Percentiles rank a stretch among this genome's conserved stretches.
Evolutionary conservation across 1,284 basidiomycete species (phyloP).

Genomic region (Erythrobasidium hasegawianum): DNA sequence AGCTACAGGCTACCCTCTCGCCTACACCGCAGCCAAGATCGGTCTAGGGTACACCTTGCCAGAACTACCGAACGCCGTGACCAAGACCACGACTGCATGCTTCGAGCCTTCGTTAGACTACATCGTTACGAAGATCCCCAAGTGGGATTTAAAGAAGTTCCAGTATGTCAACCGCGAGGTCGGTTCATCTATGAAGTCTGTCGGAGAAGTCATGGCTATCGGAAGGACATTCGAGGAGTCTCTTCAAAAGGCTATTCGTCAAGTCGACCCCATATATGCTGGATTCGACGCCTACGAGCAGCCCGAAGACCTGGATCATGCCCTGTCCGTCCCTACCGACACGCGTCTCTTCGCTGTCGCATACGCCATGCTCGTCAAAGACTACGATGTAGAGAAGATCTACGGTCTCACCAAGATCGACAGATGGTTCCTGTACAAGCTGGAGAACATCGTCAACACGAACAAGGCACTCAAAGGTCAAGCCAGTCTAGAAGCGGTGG

Average conservation of each 20-base stretch:
- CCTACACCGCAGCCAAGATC: constrained; percentile 98
- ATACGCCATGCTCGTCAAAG: constrained; percentile 91
- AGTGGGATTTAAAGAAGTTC: constrained; percentile 99
- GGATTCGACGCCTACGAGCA: constrained; percentile 68
- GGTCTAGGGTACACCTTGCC: constrained; percentile 98
- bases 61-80: constrained; percentile 96
- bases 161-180: constrained; percentile 90
- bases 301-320: constrained; percentile 77
- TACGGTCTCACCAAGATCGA: constrained; percentile 97
- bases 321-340: constrained; percentile 71
- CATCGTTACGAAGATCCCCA: constrained; percentile 99
- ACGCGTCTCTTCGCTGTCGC: constrained; percentile 95
- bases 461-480: constrained; percentile 68
- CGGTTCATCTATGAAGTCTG: constrained; percentile 97
- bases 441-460: constrained; percentile 91
- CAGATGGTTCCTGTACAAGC: constrained; percentile 99
- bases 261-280: constrained; percentile 80
- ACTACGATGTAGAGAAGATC: constrained; percentile 82
- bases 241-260: constrained; percentile 96
- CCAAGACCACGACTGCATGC: constrained; percentile 98
- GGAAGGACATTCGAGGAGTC: constrained; percentile 98
- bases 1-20: constrained; percentile 97
- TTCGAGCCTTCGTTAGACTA: constrained; percentile 99
- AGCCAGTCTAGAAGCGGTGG: constrained; percentile 60
- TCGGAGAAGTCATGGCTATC: constrained; percentile 99